Evolutionary conservation across 345 rosid genomes (phyloP).

Genomic region (Conringia planisiliqua): DNA sequence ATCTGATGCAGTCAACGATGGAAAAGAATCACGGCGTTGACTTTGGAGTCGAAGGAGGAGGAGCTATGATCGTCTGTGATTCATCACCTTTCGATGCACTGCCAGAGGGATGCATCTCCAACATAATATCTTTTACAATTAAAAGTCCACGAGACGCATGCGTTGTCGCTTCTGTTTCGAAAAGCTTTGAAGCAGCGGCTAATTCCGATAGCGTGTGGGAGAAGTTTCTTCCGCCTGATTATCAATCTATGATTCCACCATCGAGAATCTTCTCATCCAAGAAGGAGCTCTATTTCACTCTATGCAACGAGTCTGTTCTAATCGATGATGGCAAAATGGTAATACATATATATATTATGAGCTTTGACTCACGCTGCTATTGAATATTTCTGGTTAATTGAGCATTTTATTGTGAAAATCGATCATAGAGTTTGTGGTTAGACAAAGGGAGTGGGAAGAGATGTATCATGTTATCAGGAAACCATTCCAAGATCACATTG

Average conservation of each 20-base stretch:
- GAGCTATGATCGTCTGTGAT: no score
- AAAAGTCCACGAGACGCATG: conserved; percentile 37
- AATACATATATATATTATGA: not conserved
- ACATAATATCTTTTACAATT: conserved; percentile 36
- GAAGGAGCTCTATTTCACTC: conserved; percentile 43
- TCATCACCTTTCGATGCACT: not conserved
- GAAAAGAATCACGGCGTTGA: not conserved
- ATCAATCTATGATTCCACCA: not conserved
- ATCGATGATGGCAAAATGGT: conserved; percentile 2
- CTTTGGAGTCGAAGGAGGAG: no score
- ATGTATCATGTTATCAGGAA: conserved; percentile 13
- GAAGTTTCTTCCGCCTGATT: conserved; percentile 45
- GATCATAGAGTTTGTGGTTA: conserved; percentile 10
- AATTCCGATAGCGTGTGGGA: conserved; percentile 48
- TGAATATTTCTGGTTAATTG: not conserved
- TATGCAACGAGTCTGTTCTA: conserved; percentile 23
- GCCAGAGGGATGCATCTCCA: conserved; percentile 29
- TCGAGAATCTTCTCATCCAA: conserved; percentile 22
- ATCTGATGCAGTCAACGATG: no score
- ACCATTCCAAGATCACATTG: not conserved
- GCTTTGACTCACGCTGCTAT: no score
- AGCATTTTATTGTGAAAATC: not conserved
- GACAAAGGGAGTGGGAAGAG: conserved; percentile 5
- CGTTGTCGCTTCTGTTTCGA: conserved; percentile 37
- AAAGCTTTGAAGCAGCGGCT: conserved; percentile 32